Base-by-base conservation (phyloP, 305 asterid species). In the Fraxinus nigra region DNA sequence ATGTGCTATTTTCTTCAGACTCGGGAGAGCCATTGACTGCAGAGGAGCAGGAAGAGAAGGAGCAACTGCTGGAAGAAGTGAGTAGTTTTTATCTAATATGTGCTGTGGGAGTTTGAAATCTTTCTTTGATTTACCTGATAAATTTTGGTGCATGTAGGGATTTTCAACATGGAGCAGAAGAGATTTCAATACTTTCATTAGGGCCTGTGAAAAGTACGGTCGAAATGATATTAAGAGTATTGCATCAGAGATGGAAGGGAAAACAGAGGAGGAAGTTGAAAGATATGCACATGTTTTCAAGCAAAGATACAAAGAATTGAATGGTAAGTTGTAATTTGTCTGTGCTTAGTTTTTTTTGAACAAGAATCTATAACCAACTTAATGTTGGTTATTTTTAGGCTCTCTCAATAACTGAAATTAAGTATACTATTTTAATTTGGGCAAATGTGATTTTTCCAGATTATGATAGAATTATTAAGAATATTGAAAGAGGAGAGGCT, bases 171-270 rank as follows among this genome's bases (percentile, higher is more conserved):
- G 98, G 98, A 97, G 98, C 90, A 92, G 97, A 87, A 91, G 91
- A 88, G 98, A 97, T 86, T 97, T 97, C 90, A 95, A 91, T 83
- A 82, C 97, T 79, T 97, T 94, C 89, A 94, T 97, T 88, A 89
- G 98, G 92, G 97, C 99, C 65, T 95, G 98, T 85, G 99, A 97
- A 87, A 97, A 97, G 86, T 95, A 93, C 77, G 98, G 99, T 65
- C 92, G 99, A 78, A 87, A 87, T 84, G 98, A 97, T 82, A 90
- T 95, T 28, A 87, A 40, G 80, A 85, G 94, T 76, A 97, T 97
- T 86, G 97, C 99, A 78, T 86, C 94, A 78, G 99, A 97, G 88
- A 97, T 95, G 97, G 99, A 97, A 87, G 99, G 99, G 46, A 97
- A 95, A 83, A 90, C 97, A 48, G 94, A 91, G 87, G 97, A 93